Evolutionary conservation across 2,329 filamentous ascomycete species (phyloP).

Genomic region (Sclerotinia sclerotiorum): DNA sequence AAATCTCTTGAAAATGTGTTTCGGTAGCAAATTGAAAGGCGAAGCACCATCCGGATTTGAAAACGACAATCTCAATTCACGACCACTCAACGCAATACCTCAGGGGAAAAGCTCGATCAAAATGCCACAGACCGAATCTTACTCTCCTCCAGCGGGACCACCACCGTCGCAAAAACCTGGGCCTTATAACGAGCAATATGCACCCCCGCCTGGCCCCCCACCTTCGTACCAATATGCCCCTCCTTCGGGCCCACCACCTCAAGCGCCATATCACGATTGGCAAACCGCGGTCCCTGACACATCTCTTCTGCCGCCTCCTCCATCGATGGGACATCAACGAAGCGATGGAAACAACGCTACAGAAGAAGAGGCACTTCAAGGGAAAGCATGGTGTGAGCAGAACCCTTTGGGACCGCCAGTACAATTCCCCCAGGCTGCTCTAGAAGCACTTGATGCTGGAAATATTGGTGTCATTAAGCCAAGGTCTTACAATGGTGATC

Average conservation of each 20-base stretch:
- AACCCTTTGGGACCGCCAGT: conserved; percentile 60
- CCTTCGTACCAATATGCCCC: conserved; percentile 44
- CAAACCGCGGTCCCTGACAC: conserved; percentile 69
- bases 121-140: conserved; percentile 35
- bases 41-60: conserved; percentile 29
- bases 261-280: conserved; percentile 63
- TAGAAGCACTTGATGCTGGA: conserved; percentile 50
- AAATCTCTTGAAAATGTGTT: conserved; percentile 33
- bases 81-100: conserved; percentile 31
- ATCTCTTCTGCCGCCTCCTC: conserved; percentile 69
- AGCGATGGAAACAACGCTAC: conserved; percentile 71
- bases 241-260: conserved; percentile 43
- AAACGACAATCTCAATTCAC: conserved; percentile 29
- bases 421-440: conserved; percentile 48
- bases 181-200: conserved; percentile 26
- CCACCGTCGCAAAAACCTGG: conserved; percentile 37
- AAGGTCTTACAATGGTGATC: conserved; percentile 47
- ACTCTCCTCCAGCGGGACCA: conserved; percentile 40
- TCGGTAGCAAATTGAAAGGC: conserved; percentile 34
- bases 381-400: conserved; percentile 62
- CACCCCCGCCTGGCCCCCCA: conserved; percentile 31
- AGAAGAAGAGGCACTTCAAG: conserved; percentile 61
- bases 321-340: conserved; percentile 62
- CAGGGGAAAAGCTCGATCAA: conserved; percentile 28
- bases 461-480: conserved; percentile 58